phyloP scores from a whole-genome alignment of 257 asterid genomes.

The Capsicum chinense region DNA sequence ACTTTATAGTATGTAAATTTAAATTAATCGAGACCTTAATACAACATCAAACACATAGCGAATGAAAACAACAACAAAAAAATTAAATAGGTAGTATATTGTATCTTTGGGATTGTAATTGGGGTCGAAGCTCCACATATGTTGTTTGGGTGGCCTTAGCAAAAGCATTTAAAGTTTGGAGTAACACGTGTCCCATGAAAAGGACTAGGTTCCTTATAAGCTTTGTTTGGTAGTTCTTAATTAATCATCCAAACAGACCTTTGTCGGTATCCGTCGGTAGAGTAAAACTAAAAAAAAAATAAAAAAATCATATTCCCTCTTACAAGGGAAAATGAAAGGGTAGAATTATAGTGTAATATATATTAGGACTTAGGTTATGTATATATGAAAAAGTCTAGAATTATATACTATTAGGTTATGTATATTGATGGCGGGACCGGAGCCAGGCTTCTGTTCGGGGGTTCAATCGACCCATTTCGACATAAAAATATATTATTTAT shows the following conservation, averaged over 20 bases:
- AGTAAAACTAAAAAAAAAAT: not conserved
- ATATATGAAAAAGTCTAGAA: not conserved
- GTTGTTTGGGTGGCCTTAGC: not conserved
- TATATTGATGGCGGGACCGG: too few relatives aligned
- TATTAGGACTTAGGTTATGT: not conserved
- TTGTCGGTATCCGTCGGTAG: conserved; percentile 50
- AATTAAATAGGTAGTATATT: not conserved
- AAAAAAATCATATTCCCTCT: not conserved
- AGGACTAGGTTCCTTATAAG: conserved; percentile 31
- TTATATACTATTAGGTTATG: not conserved
- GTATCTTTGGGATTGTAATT: not conserved
- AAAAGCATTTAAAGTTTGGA: not conserved
- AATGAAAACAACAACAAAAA: not conserved
- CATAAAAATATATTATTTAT: too few relatives aligned
- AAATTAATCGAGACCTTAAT: fast-evolving
- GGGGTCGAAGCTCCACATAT: not conserved
- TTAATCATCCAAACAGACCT: conserved; percentile 19
- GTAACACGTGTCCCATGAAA: conserved; percentile 37
- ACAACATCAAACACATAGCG: fast-evolving
- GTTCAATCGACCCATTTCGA: too few relatives aligned
- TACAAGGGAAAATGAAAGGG: not conserved
- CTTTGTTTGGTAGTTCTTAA: conserved; percentile 16
- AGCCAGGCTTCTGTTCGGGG: too few relatives aligned
- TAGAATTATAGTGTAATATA: not conserved
- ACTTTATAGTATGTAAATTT: fast-evolving